A percentile compares a stretch with the other conserved stretches of the same genome.
Evolutionary conservation across 2,329 filamentous ascomycete species (phyloP).

Genomic region (Eurotiales sp.): DNA sequence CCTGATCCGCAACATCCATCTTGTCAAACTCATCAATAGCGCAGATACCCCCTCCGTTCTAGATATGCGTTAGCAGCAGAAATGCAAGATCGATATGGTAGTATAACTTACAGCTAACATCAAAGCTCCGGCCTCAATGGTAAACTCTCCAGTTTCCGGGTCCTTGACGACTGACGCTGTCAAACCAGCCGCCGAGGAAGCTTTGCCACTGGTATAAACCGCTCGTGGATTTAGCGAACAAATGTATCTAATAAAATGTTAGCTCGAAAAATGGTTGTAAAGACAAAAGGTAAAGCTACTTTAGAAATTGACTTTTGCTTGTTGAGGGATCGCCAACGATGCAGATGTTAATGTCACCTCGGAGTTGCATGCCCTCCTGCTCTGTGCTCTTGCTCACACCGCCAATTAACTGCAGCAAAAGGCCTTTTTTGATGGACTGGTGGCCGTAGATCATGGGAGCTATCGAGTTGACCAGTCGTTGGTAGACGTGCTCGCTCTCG

Average conservation of each 20-base stretch:
- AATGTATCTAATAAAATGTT: slow-evolving; percentile 59
- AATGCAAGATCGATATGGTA: background rate
- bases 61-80: slow-evolving; percentile 7
- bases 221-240: slow-evolving; percentile 94
- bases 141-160: slow-evolving; percentile 97
- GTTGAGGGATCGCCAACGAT: slow-evolving; percentile 96
- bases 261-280: slow-evolving; percentile 4
- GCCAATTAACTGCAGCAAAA: slow-evolving; percentile 91
- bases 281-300: slow-evolving; percentile 44
- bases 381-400: slow-evolving; percentile 88
- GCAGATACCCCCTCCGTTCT: slow-evolving; percentile 83
- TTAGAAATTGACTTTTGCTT: slow-evolving; percentile 95
- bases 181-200: slow-evolving; percentile 93
- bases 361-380: slow-evolving; percentile 82
- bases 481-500: slow-evolving; percentile 92
- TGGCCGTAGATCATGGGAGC: slow-evolving; percentile 97
- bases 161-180: slow-evolving; percentile 97
- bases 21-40: slow-evolving; percentile 99
- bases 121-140: slow-evolving; percentile 93
- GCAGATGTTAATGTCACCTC: slow-evolving; percentile 98
- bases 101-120: slow-evolving; percentile 69
- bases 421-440: slow-evolving; percentile 94
- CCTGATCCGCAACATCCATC: slow-evolving; percentile 96
- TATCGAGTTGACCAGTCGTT: slow-evolving; percentile 84
- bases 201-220: slow-evolving; percentile 96